Evolutionary conservation across 108 stramenopile genomes (phyloP).

Genomic region (Schizochytrium sp.): DNA sequence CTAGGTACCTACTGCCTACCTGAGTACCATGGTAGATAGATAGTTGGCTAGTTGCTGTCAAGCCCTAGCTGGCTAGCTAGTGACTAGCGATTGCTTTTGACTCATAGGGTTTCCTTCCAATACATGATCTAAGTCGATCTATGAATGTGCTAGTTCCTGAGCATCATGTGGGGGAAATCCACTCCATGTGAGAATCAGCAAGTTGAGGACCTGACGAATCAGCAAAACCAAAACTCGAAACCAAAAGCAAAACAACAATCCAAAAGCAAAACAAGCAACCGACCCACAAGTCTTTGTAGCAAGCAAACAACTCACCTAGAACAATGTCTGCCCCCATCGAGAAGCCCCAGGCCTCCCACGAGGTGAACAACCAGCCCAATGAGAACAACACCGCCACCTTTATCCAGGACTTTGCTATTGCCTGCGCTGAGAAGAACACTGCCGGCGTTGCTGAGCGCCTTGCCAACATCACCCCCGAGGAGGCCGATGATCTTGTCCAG

Average conservation of each 20-base stretch:
- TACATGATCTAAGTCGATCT: too few species aligned
- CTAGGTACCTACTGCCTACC: too few species aligned
- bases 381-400: slow-evolving; percentile 11
- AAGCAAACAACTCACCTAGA: not conserved
- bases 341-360: slow-evolving; percentile 21
- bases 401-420: slow-evolving; percentile 12
- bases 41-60: too few species aligned
- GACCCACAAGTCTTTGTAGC: not conserved
- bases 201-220: not conserved
- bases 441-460: not conserved
- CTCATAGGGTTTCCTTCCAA: too few species aligned
- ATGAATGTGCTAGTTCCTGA: too few species aligned
- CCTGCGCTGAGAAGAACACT: not conserved
- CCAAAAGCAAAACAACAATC: not conserved
- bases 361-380: slow-evolving; percentile 25
- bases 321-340: not conserved
- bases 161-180: too few species aligned
- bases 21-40: too few species aligned
- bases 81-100: too few species aligned
- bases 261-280: not conserved
- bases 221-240: not conserved
- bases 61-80: too few species aligned
- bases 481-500: not conserved
- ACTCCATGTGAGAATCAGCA: too few species aligned
- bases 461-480: slow-evolving; percentile 5